phyloP scores from a whole-genome alignment of 2,329 filamentous ascomycete species.

The Colletotrichum sp. region DNA sequence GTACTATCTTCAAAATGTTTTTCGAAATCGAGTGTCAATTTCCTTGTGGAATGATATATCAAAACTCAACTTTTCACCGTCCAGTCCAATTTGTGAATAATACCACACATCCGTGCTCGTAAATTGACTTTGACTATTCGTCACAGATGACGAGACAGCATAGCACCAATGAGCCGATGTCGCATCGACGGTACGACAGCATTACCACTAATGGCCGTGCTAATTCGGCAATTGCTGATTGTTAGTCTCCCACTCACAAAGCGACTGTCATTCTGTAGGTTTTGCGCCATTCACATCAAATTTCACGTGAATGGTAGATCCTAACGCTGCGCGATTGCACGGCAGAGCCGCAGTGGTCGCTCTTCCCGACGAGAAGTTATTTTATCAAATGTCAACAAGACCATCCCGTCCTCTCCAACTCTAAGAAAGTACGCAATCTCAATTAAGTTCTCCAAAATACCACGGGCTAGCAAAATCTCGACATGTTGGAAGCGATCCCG shows the following conservation, averaged over 20 bases:
- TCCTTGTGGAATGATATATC: neutral
- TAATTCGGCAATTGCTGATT: neutral
- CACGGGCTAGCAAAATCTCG: neutral
- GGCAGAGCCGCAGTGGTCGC: neutral
- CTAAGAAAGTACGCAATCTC: neutral
- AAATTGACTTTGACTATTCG: neutral
- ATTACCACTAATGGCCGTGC: neutral
- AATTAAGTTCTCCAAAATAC: neutral
- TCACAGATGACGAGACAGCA: neutral
- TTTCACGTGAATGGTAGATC: neutral
- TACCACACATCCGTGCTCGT: neutral
- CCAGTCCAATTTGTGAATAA: neutral
- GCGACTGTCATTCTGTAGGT: neutral
- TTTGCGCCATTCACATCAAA: neutral
- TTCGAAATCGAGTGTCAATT: neutral
- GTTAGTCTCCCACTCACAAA: neutral
- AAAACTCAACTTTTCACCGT: neutral
- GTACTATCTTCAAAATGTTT: neutral
- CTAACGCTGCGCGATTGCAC: neutral
- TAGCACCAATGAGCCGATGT: neutral
- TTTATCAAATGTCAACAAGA: neutral
- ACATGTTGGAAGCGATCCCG: neutral
- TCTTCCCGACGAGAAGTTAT: neutral
- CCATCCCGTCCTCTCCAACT: neutral
- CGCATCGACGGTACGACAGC: neutral